Evolutionary conservation across 1,284 basidiomycete genomes (phyloP).

Genomic region (Ceratobasidium sp.): DNA sequence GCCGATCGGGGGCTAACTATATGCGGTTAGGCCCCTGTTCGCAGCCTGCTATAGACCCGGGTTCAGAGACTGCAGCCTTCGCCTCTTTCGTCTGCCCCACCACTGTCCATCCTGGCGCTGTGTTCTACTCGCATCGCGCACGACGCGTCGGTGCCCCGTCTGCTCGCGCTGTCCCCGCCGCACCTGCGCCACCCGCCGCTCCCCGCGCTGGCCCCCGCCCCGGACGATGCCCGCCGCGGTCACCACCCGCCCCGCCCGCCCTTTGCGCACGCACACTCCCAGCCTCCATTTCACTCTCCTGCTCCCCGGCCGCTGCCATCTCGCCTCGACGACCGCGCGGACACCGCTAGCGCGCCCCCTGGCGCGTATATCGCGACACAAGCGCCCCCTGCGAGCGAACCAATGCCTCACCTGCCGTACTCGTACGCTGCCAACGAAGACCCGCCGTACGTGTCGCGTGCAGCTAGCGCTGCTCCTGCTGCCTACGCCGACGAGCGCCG

Average conservation of each 20-base stretch:
- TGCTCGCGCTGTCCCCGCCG: constrained; percentile 8
- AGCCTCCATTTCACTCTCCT: constrained; percentile 2
- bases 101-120: constrained; percentile 23
- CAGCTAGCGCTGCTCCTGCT: background rate
- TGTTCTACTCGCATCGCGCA: constrained; percentile 27
- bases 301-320: constrained; percentile 8
- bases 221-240: constrained; percentile 15
- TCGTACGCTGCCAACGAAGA: background rate
- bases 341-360: background rate
- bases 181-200: background rate
- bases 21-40: background rate
- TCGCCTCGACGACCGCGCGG: constrained; percentile 1
- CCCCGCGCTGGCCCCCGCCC: constrained; percentile 22
- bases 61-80: background rate
- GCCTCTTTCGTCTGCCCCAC: constrained; percentile 10
- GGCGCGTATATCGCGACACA: background rate
- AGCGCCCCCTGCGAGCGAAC: background rate
- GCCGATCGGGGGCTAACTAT: background rate
- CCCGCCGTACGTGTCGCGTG: constrained; percentile 15
- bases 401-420: constrained; percentile 18
- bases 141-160: constrained; percentile 21
- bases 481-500: constrained; percentile 26
- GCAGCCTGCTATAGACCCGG: constrained; percentile 11
- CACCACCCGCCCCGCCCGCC: background rate
- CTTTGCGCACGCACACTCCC: background rate